Percentiles rank a stretch among this genome's conserved stretches.
Conservation (phyloP, 2,329 filamentous ascomycete species). For the Penicillium paneum region DNA sequence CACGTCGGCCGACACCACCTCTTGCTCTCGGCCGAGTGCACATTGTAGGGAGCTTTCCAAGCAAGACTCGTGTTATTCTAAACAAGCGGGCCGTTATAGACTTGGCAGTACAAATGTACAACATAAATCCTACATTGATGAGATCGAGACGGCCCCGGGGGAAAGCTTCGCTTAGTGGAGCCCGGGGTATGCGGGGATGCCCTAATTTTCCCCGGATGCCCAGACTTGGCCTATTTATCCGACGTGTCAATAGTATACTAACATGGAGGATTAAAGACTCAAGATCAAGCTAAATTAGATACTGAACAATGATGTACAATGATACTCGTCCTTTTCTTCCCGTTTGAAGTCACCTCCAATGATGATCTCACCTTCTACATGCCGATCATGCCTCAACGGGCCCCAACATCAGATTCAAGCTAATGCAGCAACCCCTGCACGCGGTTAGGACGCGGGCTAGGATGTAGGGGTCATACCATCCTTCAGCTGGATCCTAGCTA, state of each 20-base stretch:
- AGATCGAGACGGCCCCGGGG: not conserved
- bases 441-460: not conserved
- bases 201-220: not conserved
- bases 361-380: not conserved
- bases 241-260: too few relatives aligned
- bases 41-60: not conserved
- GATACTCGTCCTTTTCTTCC: not conserved
- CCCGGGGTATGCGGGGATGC: not conserved
- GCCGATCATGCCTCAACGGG: not conserved
- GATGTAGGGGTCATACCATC: not conserved
- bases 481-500: not conserved
- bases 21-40: not conserved
- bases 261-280: not conserved
- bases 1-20: not conserved
- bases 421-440: constrained; percentile 8
- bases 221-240: not conserved
- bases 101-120: not conserved
- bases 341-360: not conserved
- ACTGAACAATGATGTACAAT: not conserved
- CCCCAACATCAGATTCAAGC: constrained; percentile 6
- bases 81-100: not conserved
- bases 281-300: too few relatives aligned
- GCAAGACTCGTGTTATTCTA: not conserved
- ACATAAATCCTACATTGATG: too few relatives aligned
- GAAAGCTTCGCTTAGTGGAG: not conserved